Base-by-base conservation (phyloP, 208 protist species). In the Leishmania mexicana region DNA sequence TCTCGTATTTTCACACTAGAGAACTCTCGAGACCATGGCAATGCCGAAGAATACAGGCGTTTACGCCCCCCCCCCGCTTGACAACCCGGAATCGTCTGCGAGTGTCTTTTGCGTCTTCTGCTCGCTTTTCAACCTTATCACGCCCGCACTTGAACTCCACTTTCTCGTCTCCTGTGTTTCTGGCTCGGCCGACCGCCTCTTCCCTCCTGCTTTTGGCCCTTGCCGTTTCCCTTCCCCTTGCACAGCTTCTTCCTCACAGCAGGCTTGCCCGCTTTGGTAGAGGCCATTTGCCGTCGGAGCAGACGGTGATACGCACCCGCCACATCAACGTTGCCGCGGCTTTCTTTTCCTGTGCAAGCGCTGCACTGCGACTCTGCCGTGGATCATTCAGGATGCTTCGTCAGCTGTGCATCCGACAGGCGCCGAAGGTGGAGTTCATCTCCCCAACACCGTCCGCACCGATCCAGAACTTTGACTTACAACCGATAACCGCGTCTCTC, bases 361-460 rank as follows among this genome's bases (percentile, higher is more conserved):
- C 70, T 15, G 17, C 28, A 13, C 40, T 2, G 13, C 68, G 21
- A 28, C 35, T 10, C 28, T 49, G 35, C 6, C 40, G 68, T 13
- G 40, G 21, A 51, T 78, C 28, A 17, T 24, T 49, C 2, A 31
- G 42, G 47, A 82, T 85, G 79, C 85, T 89, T 81, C 87, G 80
- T 38, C 71, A 60, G 17, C 6, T 74, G 21, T 15, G 73, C n/a
- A 28, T 84, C 24, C 76, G 85, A 28, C 65, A 85, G 15, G 86
- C 83, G 31, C 81, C 86, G 13, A 93, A 92, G 76, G 86, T 94
- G 49, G 91, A 94, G 79, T 92, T 96, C 73, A 91, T 94, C 75
- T 93, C 91, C 7, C 93, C 93, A 2, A 92, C 94, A 65, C 91
- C 93, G 1, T 88, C 90, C 58, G 67, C 75, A 6, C 88, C 89